Evolutionary conservation across 495 filamentous ascomycete species (phyloP), one percentile per base, ranked within the genome.

Genomic region (Xylaria intraflava): DNA sequence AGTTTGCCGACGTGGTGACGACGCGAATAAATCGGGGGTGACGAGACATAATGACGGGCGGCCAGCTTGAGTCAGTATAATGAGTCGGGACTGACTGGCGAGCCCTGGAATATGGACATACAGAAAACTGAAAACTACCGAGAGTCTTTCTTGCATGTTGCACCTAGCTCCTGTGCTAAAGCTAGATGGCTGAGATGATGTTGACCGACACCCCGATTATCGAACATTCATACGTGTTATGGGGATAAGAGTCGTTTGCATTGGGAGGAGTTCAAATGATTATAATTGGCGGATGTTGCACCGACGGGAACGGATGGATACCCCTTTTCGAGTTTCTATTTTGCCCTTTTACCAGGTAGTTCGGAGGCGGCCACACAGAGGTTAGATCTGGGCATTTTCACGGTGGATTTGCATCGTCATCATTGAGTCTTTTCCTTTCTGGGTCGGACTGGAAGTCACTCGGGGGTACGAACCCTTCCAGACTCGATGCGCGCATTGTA

Each of bases 1-100:
- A 22, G 33, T 54, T 44, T 47, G 11, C 42, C 42, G 35, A 52
- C 49, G 60, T 58, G 60, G 60, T 56, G 60, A 35, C 53, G 57
- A 62, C 62, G 60, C 52, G 39, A 42, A 38, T 33, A 20, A 49
- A 52, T 17, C 9, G 22, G 53, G 49, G 42, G 27, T 50, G 46
- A 38, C 41, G n/a, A 17, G 40, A 42, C 14, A 33, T 33, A 19
- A 17, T 29, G 14, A 31, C 6, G 8, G 3, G 12, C 23, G 17
- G 17, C 12, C 23, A 16, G 39, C 26, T 36, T 3, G 14, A 26
- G 7, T 20, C 6, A 33, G 27, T 23, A 11, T 16, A 42, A 33
- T 33, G 42, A 24, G 41, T 9, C 12, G 17, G 24, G 36, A 23
- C 22, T 19, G 3, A 29, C 38, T 24, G 14, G 36, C 33, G 9